Conservation (phyloP, 2,329 filamentous ascomycete species). For the Zymoseptoria crescenta region DNA sequence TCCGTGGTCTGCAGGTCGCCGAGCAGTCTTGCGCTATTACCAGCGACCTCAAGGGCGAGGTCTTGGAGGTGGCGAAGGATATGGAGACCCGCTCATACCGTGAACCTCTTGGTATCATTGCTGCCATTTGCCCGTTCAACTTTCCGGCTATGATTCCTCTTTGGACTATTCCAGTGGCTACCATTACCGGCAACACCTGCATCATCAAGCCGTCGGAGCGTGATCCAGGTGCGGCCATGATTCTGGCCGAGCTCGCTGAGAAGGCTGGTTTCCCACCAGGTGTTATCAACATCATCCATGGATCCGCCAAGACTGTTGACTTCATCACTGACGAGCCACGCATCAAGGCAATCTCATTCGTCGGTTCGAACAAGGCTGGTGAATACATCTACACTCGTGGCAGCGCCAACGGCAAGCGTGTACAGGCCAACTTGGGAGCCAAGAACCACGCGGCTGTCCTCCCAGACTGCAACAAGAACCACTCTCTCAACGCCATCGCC, state of each 20-base stretch:
- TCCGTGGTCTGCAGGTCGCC: conserved; percentile 75
- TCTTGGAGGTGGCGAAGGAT: conserved; percentile 78
- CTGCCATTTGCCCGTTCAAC: conserved; percentile 84
- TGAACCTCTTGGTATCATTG: conserved; percentile 72
- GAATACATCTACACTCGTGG: conserved; percentile 77
- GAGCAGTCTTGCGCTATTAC: conserved; percentile 75
- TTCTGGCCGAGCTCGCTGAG: conserved; percentile 69
- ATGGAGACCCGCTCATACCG: conserved; percentile 82
- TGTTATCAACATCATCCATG: conserved; percentile 77
- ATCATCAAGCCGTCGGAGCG: conserved; percentile 82
- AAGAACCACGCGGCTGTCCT: conserved; percentile 84
- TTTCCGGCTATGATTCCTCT: conserved; percentile 89
- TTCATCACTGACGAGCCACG: conserved; percentile 78
- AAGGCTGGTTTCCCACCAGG: conserved; percentile 76
- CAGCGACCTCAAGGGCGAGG: conserved; percentile 73
- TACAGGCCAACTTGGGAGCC: conserved; percentile 78
- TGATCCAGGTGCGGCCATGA: conserved; percentile 78
- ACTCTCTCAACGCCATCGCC: conserved; percentile 74
- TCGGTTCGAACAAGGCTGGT: conserved; percentile 79
- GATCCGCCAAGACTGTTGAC: conserved; percentile 71
- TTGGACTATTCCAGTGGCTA: conserved; percentile 83
- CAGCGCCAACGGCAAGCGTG: conserved; percentile 78
- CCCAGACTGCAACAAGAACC: conserved; percentile 84
- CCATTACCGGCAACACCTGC: conserved; percentile 74
- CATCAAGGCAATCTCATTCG: conserved; percentile 82